Evolutionary conservation across 2,329 filamentous ascomycete genomes (phyloP).

Genomic region (Colletotrichum orbiculare): DNA sequence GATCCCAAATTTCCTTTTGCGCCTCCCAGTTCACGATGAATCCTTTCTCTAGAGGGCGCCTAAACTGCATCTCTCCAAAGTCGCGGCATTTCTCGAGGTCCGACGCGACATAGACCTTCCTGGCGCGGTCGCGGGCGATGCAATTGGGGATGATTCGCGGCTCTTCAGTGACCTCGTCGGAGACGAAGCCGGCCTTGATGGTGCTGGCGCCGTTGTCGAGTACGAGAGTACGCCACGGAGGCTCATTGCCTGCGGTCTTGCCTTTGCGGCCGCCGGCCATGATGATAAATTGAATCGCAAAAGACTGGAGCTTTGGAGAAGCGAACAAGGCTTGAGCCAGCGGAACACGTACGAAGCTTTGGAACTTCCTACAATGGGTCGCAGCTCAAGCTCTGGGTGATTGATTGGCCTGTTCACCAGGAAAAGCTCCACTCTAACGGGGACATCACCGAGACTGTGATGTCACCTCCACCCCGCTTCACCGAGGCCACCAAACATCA

Average conservation of each 20-base stretch:
- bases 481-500: too few relatives aligned
- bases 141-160: constrained; percentile 88
- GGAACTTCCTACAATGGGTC: background rate
- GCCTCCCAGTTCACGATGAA: constrained; percentile 97
- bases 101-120: constrained; percentile 81
- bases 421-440: too few relatives aligned
- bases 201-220: constrained; percentile 94
- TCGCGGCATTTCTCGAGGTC: constrained; percentile 85
- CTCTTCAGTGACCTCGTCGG: constrained; percentile 55
- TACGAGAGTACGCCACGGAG: constrained; percentile 78
- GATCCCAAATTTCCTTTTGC: constrained; percentile 95
- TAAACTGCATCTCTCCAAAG: constrained; percentile 88
- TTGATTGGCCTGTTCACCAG: too few relatives aligned
- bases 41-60: constrained; percentile 91
- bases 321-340: too few relatives aligned
- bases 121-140: constrained; percentile 84
- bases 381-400: too few relatives aligned
- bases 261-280: constrained; percentile 64
- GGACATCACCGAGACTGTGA: too few relatives aligned
- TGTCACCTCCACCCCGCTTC: too few relatives aligned
- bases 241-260: constrained; percentile 60
- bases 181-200: constrained; percentile 87
- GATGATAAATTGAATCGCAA: background rate
- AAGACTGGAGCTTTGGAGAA: too few relatives aligned
- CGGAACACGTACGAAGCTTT: background rate